A percentile compares a stretch with the other conserved stretches of the same genome.
Evolutionary conservation across 2,329 filamentous ascomycete genomes (phyloP).

Genomic region (Cadophora gregata): DNA sequence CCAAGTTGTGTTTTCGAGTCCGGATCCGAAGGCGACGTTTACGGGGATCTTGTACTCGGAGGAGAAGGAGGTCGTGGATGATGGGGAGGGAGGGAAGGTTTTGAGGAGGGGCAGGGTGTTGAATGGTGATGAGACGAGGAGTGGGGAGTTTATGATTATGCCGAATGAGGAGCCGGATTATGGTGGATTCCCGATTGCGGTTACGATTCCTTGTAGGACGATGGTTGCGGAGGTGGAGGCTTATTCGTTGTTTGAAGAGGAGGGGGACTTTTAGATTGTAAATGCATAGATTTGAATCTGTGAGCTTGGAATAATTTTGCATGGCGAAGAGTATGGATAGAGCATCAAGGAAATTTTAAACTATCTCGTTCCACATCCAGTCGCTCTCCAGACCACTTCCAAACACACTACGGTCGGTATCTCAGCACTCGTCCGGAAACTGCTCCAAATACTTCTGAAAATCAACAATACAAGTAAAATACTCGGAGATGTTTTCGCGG

Average conservation of each 20-base stretch:
- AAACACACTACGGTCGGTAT: too few species aligned
- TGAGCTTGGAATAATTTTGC: too few species aligned
- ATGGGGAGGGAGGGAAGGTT: constrained; percentile 33
- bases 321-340: too few species aligned
- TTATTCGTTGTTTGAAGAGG: constrained; percentile 42
- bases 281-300: neutral
- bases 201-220: constrained; percentile 59
- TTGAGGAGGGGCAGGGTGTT: constrained; percentile 45
- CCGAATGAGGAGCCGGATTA: constrained; percentile 51
- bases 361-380: too few species aligned
- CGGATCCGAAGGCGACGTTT: constrained; percentile 45
- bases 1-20: constrained; percentile 46
- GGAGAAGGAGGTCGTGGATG: constrained; percentile 43
- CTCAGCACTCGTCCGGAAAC: too few species aligned
- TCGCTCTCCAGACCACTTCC: too few species aligned
- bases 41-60: constrained; percentile 47
- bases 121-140: constrained; percentile 51
- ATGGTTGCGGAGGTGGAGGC: constrained; percentile 52
- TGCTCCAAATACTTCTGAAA: too few species aligned
- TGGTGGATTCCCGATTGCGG: constrained; percentile 59
- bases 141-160: constrained; percentile 37
- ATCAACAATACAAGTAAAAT: too few species aligned
- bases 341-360: too few species aligned
- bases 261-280: constrained; percentile 19
- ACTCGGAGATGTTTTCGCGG: too few species aligned